Evolutionary conservation across 805 yeast genomes (phyloP).

Genomic region (Pichia phayaonensis): DNA sequence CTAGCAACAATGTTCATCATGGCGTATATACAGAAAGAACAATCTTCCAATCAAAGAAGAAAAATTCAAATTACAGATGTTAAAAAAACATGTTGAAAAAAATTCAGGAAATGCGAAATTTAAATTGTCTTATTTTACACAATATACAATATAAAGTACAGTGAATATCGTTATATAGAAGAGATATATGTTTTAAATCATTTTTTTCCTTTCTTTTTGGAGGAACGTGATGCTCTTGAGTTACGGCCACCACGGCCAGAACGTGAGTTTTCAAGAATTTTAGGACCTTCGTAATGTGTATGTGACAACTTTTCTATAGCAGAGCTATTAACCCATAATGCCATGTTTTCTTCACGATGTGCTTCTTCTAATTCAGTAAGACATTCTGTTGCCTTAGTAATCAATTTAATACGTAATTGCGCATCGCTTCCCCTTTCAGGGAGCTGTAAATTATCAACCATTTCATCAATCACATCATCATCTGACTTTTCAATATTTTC

Average conservation of each 20-base stretch:
- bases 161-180: not conserved
- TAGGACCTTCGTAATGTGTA: constrained; percentile 48
- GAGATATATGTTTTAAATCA: not conserved
- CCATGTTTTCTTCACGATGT: constrained; percentile 18
- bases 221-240: not conserved
- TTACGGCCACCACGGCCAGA: constrained; percentile 7
- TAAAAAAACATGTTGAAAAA: not conserved
- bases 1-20: not conserved
- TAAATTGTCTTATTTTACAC: not conserved
- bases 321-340: constrained; percentile 49
- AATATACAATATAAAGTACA: not conserved
- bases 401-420: not conserved
- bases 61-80: not conserved
- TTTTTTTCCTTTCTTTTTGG: not conserved
- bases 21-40: not conserved
- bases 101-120: not conserved
- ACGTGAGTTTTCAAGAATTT: constrained; percentile 12
- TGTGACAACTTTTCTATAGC: constrained; percentile 47
- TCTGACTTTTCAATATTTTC: not conserved
- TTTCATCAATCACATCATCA: not conserved
- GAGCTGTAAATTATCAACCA: not conserved
- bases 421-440: not conserved
- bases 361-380: not conserved
- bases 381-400: not conserved
- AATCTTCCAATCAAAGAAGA: not conserved